Evolutionary conservation across 2,329 filamentous ascomycete genomes (phyloP).

Genomic region (Zymoseptoria crescenta): DNA sequence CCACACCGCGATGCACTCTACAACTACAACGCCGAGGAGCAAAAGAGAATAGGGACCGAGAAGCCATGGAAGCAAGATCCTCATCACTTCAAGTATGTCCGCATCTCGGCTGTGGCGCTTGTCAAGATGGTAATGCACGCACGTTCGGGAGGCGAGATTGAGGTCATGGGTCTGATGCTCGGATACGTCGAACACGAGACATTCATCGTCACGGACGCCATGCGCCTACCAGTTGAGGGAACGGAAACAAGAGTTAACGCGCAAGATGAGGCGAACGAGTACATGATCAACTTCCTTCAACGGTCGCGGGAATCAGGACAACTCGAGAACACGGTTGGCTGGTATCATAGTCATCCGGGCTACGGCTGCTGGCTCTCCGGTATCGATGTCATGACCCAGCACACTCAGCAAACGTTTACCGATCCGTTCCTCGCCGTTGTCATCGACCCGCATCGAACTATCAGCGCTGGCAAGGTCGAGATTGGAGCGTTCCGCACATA

Average conservation of each 20-base stretch:
- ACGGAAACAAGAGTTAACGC: slow-evolving; percentile 98
- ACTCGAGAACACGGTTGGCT: slow-evolving; percentile 87
- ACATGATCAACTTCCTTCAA: slow-evolving; percentile 80
- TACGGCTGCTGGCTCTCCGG: slow-evolving; percentile 98
- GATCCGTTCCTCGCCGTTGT: slow-evolving; percentile 95
- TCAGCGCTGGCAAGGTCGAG: slow-evolving; percentile 89
- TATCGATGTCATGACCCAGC: slow-evolving; percentile 87
- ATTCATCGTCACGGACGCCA: slow-evolving; percentile 89
- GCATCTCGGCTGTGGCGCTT: slow-evolving; percentile 86
- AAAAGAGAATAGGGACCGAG: slow-evolving; percentile 56
- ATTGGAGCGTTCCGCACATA: slow-evolving; percentile 95
- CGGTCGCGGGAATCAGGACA: slow-evolving; percentile 67
- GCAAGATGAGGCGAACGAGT: slow-evolving; percentile 92
- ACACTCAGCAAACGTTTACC: slow-evolving; percentile 72
- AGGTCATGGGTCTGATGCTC: slow-evolving; percentile 98
- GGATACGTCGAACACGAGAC: slow-evolving; percentile 80
- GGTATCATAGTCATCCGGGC: slow-evolving; percentile 96
- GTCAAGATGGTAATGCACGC: slow-evolving; percentile 99
- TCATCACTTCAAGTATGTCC: slow-evolving; percentile 85
- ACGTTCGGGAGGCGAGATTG: slow-evolving; percentile 81
- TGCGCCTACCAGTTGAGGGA: slow-evolving; percentile 88
- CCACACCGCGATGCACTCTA: slow-evolving; percentile 86
- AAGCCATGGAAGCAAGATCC: slow-evolving; percentile 70
- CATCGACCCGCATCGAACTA: slow-evolving; percentile 91
- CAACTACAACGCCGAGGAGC: slow-evolving; percentile 62